phyloP scores from a whole-genome alignment of 1,139 yeast genomes.

The Sugiyamaella paludigena region DNA sequence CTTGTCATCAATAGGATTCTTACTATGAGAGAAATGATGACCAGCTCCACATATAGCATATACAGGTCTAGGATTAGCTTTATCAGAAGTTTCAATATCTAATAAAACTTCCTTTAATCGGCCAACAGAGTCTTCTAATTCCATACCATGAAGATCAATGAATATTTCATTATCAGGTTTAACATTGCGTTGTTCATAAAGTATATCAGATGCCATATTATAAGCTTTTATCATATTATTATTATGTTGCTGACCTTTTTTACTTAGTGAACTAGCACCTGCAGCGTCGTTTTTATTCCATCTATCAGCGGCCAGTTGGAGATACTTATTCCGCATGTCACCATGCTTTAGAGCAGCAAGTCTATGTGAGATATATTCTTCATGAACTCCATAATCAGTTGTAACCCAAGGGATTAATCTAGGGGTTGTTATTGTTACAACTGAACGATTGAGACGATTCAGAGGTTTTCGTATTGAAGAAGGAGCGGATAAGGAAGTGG shows the following conservation, averaged over 20 bases:
- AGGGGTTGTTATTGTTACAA: slow-evolving; percentile 33
- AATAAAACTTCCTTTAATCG: slow-evolving; percentile 30
- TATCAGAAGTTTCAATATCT: slow-evolving; percentile 29
- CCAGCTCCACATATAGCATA: slow-evolving; percentile 39
- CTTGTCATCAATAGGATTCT: slow-evolving; percentile 29
- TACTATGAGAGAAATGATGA: slow-evolving; percentile 27
- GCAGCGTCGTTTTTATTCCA: slow-evolving; percentile 41
- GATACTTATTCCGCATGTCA: slow-evolving; percentile 40
- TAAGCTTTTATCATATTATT: slow-evolving; percentile 31
- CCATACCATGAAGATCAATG: slow-evolving; percentile 43
- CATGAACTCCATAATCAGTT: slow-evolving; percentile 26
- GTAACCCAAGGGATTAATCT: slow-evolving; percentile 39
- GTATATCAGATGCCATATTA: slow-evolving; percentile 29
- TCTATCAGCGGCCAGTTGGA: slow-evolving; percentile 40
- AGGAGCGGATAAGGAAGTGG: not conserved
- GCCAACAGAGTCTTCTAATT: slow-evolving; percentile 39
- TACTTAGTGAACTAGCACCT: slow-evolving; percentile 40
- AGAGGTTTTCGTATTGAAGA: slow-evolving; percentile 13
- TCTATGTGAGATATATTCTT: slow-evolving; percentile 30
- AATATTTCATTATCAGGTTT: slow-evolving; percentile 32
- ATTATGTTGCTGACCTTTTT: slow-evolving; percentile 37
- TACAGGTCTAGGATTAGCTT: slow-evolving; percentile 30
- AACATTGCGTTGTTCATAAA: slow-evolving; percentile 26
- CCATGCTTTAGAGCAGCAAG: slow-evolving; percentile 30
- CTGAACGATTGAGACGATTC: slow-evolving; percentile 23